Evolutionary conservation across 139 green algal genomes (phyloP), one percentile per base, ranked within the genome.

Genomic region (Tetraselmis chui): DNA sequence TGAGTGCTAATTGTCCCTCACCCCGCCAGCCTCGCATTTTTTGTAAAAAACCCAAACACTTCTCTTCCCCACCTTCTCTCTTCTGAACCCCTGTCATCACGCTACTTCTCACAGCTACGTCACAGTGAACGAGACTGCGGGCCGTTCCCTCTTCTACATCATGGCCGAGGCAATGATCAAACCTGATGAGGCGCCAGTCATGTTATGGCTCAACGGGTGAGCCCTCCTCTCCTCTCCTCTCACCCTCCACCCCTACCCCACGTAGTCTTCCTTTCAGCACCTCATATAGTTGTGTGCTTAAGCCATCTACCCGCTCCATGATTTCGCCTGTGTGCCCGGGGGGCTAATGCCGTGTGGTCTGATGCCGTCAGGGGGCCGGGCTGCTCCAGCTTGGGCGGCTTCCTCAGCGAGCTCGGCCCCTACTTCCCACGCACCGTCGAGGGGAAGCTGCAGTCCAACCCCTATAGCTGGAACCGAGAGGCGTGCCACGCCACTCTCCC

Each of bases 351-450:
- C 59, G 80, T 26, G 67, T 58, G 78, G 32, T 30, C 28, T 75
- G n/a, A n/a, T n/a, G n/a, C n/a, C n/a, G 31, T 82, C n/a, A 94
- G 91, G 0, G 94, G 94, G 23, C 94, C 94, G 1, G 94, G 94
- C 59, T 97, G 94, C 87, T 95, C 90, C 25, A 93, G 86, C 28
- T 27, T 97, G 0, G 94, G 91, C 0, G 93, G 93, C 11, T 95
- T 97, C 81, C 84, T 98, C 85, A 88, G 78, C 0, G 94, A 98
- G 89, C 83, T 97, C 30, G 94, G 94, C 0, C 94, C 94, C 2
- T 97, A 89, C 75, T 94, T 91, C 29, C 93, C 94, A 18, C 1
- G 84, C 81, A 1, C 79, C 59, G 32, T 30, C 28, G 26, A 59
- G 0, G 82, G 75, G 1, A 58, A 31, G 24, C 84, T 93, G 0